Conservation (phyloP, 2,329 filamentous ascomycete genomes). For the Thermoascus crustaceus region DNA sequence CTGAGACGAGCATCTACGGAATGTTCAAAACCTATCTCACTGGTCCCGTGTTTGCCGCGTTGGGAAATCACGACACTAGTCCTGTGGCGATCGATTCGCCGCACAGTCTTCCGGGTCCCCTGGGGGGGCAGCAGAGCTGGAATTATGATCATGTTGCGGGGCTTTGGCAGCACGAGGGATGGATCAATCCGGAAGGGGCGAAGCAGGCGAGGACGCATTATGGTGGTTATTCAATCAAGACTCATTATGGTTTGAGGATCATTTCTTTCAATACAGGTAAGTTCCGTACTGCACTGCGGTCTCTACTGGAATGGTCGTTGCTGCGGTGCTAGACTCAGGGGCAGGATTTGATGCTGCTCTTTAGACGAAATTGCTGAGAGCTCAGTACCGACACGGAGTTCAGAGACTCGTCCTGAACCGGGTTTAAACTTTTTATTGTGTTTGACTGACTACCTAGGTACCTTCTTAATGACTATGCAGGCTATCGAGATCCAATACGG, state of each 20-base stretch:
- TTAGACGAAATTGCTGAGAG: no score
- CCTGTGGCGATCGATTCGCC: slow-evolving; percentile 47
- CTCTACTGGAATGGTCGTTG: no score
- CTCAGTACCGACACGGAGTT: no score
- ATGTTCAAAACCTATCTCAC: slow-evolving; percentile 51
- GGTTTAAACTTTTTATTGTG: no score
- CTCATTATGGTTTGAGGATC: slow-evolving; percentile 45
- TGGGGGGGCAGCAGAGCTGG: slow-evolving; percentile 51
- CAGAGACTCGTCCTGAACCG: no score
- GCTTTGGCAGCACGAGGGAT: slow-evolving; percentile 50
- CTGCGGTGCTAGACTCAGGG: no score
- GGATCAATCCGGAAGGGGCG: slow-evolving; percentile 42
- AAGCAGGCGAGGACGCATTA: slow-evolving; percentile 46
- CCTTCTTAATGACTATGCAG: no score
- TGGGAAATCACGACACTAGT: slow-evolving; percentile 52
- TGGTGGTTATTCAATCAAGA: slow-evolving; percentile 48
- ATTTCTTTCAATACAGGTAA: slow-evolving; percentile 46
- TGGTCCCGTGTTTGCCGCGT: slow-evolving; percentile 48
- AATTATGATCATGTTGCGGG: slow-evolving; percentile 50
- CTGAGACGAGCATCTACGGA: slow-evolving; percentile 45
- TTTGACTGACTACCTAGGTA: no score
- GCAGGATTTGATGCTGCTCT: no score
- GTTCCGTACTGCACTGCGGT: slow-evolving; percentile 40
- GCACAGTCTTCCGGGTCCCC: slow-evolving; percentile 44
- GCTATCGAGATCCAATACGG: no score